These are phyloP conservation scores for Acorus calamus DNA, from an alignment of 106 monocot genomes.

Conservation along the genomic window DNA sequence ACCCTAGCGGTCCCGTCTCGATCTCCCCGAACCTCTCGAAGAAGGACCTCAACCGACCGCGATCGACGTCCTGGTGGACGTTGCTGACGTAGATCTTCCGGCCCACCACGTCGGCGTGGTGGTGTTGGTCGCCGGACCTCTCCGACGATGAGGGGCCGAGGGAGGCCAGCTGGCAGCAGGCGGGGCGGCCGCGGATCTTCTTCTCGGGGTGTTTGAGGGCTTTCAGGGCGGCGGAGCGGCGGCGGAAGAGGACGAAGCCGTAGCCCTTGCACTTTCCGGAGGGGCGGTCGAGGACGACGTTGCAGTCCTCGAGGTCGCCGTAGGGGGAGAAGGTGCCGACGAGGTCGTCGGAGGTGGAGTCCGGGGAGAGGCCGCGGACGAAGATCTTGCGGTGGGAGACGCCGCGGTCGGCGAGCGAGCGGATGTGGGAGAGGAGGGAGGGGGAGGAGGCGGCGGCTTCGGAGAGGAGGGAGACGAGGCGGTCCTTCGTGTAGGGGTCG, in stretches of 20 bases:
- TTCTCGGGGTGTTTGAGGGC: slow-evolving; percentile 17
- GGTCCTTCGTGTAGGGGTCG: slow-evolving; percentile 13
- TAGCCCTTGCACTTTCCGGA: slow-evolving; percentile 14
- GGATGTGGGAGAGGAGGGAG: slow-evolving; percentile 8
- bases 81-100: slow-evolving; percentile 21
- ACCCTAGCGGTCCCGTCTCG: slow-evolving; percentile 14
- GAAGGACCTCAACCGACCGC: slow-evolving; percentile 7
- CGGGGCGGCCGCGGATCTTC: slow-evolving; percentile 8
- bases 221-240: slow-evolving; percentile 2
- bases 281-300: slow-evolving; percentile 15
- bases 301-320: slow-evolving; percentile 8
- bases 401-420: slow-evolving; percentile 7
- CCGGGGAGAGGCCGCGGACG: slow-evolving; percentile 11
- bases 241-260: slow-evolving; percentile 12
- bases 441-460: slow-evolving; percentile 11
- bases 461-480: slow-evolving; percentile 9
- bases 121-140: neutral
- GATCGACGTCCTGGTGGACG: neutral
- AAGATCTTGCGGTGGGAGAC: slow-evolving; percentile 20
- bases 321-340: slow-evolving; percentile 6
- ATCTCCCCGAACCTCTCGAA: slow-evolving; percentile 19
- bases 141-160: slow-evolving; percentile 5
- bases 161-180: slow-evolving; percentile 15
- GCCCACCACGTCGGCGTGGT: neutral
- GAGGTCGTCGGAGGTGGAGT: slow-evolving; percentile 6